A percentile compares a stretch with the other conserved stretches of the same genome.
Conservation (phyloP, 192 early-diverging fungal species). For the Martensiomyces pterosporus region DNA sequence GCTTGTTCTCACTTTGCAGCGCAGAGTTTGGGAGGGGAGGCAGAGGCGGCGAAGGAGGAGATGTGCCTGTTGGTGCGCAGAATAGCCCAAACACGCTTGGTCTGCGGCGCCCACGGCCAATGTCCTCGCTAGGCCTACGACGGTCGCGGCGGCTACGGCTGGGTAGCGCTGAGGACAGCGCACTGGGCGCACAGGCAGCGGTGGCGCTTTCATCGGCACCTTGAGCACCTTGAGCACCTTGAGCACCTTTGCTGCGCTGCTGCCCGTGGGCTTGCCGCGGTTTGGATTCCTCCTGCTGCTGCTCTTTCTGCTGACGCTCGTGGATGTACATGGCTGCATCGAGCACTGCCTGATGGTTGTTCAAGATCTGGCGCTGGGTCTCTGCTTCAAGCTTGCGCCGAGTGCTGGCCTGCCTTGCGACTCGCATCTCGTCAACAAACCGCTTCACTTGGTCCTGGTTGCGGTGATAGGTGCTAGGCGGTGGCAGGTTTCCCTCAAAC, state of each 20-base stretch:
- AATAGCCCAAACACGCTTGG: slow-evolving; percentile 40
- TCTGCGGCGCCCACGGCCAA: slow-evolving; percentile 17
- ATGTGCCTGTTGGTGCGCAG: slow-evolving; percentile 2
- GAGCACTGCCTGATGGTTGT: slow-evolving; percentile 33
- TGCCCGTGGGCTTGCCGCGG: slow-evolving; percentile 5
- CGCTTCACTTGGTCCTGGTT: slow-evolving; percentile 34
- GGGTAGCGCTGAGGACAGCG: slow-evolving; percentile 9
- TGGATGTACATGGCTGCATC: slow-evolving; percentile 40
- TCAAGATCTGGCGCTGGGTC: slow-evolving; percentile 13
- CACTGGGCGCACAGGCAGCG: neutral
- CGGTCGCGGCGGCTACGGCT: slow-evolving; percentile 7
- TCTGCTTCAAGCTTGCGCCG: slow-evolving; percentile 23
- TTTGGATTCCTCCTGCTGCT: slow-evolving; percentile 4
- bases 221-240: neutral
- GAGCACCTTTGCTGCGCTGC: neutral
- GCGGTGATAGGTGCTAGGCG: slow-evolving; percentile 4
- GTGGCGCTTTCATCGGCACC: neutral
- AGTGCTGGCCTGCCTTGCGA: slow-evolving; percentile 17
- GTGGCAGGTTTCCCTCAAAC: too few relatives aligned
- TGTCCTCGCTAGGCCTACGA: slow-evolving; percentile 8
- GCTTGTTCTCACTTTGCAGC: neutral
- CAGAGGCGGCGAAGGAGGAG: neutral
- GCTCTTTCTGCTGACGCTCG: slow-evolving; percentile 29
- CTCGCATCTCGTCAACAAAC: slow-evolving; percentile 39
- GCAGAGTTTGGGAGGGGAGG: too few relatives aligned